These are phyloP conservation scores for Talaromyces ruber DNA, from an alignment of 495 filamentous ascomycete species.

Conservation along the genomic window DNA sequence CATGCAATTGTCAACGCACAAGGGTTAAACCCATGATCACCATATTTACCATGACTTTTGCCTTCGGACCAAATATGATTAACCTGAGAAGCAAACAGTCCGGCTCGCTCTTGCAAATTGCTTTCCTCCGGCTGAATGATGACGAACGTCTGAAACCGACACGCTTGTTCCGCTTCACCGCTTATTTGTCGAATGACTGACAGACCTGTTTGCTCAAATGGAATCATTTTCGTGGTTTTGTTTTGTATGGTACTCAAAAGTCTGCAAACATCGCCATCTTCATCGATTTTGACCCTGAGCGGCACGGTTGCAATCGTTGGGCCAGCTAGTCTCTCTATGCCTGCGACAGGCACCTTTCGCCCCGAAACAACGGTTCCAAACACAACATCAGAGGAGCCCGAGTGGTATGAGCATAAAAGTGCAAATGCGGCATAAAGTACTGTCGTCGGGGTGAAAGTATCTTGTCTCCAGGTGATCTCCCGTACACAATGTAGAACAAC, in stretches of 20 bases:
- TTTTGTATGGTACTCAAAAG: not conserved
- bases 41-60: not conserved
- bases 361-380: conserved; percentile 25
- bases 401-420: conserved; percentile 19
- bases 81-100: not conserved
- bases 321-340: conserved; percentile 22
- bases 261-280: not conserved
- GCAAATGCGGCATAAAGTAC: conserved; percentile 27
- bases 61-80: not conserved
- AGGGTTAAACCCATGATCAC: not conserved
- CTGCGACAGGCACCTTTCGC: conserved; percentile 22
- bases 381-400: conserved; percentile 19
- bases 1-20: not conserved
- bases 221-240: conserved; percentile 16
- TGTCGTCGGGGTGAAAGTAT: conserved; percentile 19
- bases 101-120: not conserved
- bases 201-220: conserved; percentile 29
- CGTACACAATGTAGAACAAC: not conserved
- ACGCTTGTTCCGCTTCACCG: conserved; percentile 14
- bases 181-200: conserved; percentile 22
- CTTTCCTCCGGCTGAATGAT: conserved; percentile 18
- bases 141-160: conserved; percentile 22
- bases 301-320: conserved; percentile 26
- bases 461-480: not conserved
- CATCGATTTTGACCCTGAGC: conserved; percentile 1